Evolutionary conservation across 495 filamentous ascomycete species (phyloP).

Genomic region (Tuber brumale): DNA sequence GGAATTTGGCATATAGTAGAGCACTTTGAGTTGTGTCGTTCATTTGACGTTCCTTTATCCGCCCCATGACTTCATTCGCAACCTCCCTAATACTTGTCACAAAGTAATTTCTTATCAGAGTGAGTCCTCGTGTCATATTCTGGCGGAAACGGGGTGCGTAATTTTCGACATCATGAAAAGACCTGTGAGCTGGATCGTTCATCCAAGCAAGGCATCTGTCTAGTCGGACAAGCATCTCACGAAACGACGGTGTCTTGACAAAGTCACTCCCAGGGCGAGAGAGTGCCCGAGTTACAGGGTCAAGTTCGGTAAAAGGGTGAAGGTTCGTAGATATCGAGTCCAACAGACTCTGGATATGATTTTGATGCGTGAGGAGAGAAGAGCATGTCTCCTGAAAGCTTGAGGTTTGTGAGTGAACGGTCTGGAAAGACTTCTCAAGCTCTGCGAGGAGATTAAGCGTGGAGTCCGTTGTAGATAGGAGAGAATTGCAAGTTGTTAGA

Average conservation of each 20-base stretch:
- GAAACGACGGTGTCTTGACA: conserved; percentile 74
- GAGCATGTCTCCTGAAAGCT: conserved; percentile 88
- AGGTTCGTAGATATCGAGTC: conserved; percentile 77
- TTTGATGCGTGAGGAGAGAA: conserved; percentile 70
- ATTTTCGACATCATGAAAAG: conserved; percentile 75
- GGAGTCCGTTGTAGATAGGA: conserved; percentile 67
- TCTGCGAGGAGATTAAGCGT: conserved; percentile 66
- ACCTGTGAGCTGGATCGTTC: conserved; percentile 50
- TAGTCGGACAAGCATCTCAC: conserved; percentile 76
- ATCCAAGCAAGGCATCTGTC: conserved; percentile 68
- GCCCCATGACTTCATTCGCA: conserved; percentile 61
- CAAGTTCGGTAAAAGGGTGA: conserved; percentile 84
- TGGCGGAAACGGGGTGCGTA: conserved; percentile 69
- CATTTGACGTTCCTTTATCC: conserved; percentile 61
- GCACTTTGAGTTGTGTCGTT: conserved; percentile 73
- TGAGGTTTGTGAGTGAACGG: conserved; percentile 82
- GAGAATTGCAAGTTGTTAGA: conserved; percentile 68
- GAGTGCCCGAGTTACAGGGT: conserved; percentile 78
- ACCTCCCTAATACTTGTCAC: conserved; percentile 65
- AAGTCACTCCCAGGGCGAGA: conserved; percentile 86
- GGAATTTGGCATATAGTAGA: conserved; percentile 70
- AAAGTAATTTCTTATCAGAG: conserved; percentile 80
- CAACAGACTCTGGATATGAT: conserved; percentile 64
- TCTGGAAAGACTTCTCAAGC: conserved; percentile 72
- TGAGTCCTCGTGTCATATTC: conserved; percentile 64